Conservation (phyloP, 805 yeast genomes). For the Priceomyces carsonii region DNA sequence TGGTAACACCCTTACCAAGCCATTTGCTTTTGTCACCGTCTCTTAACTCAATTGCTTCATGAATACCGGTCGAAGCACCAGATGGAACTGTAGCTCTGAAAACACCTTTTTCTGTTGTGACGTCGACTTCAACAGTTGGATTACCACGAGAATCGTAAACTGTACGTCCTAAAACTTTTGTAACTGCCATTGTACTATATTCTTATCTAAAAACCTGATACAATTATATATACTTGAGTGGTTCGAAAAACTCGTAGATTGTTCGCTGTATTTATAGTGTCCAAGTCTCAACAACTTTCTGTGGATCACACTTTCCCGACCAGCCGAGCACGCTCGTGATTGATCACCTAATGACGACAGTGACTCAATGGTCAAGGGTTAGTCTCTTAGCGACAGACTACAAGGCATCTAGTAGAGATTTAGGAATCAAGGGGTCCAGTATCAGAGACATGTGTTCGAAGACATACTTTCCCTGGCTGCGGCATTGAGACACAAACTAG, state of each 20-base stretch:
- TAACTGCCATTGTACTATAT: constrained; percentile 64
- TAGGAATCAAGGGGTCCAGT: too few relatives aligned
- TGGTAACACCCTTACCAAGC: constrained; percentile 98
- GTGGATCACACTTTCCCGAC: constrained; percentile 29
- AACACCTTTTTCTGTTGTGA: constrained; percentile 87
- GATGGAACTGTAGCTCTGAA: constrained; percentile 99
- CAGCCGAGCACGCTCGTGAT: constrained; percentile 14
- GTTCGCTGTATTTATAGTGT: constrained; percentile 7
- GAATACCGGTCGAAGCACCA: constrained; percentile 99
- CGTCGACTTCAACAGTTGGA: constrained; percentile 99
- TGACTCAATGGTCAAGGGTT: not conserved
- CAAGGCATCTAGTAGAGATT: too few relatives aligned
- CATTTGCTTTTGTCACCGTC: constrained; percentile 97
- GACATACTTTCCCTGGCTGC: too few relatives aligned
- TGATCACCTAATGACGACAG: constrained; percentile 4
- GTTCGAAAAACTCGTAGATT: not conserved
- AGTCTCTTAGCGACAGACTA: too few relatives aligned
- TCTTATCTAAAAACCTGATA: not conserved
- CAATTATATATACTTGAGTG: not conserved
- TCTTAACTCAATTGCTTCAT: constrained; percentile 98
- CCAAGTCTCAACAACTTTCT: constrained; percentile 3
- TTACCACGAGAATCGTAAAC: constrained; percentile 99
- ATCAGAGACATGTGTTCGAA: too few relatives aligned
- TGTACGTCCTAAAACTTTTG: constrained; percentile 90
- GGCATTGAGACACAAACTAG: too few relatives aligned